Evolutionary conservation across 2,329 filamentous ascomycete species (phyloP).

Genomic region (Cercospora janseana): DNA sequence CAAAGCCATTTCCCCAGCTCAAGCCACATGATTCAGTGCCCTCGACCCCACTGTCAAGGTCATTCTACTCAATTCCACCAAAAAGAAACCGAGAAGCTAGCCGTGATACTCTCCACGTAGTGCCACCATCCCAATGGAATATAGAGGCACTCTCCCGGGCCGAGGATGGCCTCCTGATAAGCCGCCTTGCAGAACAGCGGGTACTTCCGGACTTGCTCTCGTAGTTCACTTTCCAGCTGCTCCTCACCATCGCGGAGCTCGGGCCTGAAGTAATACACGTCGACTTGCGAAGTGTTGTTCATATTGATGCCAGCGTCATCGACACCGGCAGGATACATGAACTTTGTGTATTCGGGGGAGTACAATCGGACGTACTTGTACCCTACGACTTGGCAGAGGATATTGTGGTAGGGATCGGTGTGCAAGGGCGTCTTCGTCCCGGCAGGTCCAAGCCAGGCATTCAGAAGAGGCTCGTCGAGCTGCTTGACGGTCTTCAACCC

Average conservation of each 20-base stretch:
- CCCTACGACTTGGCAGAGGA: conserved; percentile 85
- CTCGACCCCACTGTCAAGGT: neutral
- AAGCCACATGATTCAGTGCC: neutral
- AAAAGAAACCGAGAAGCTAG: conserved; percentile 93
- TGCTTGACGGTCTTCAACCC: conserved; percentile 23
- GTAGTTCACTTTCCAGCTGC: neutral
- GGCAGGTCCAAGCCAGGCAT: conserved; percentile 89
- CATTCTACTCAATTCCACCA: conserved; percentile 71
- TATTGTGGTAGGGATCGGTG: conserved; percentile 90
- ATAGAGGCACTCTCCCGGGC: conserved; percentile 79
- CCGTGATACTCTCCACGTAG: conserved; percentile 80
- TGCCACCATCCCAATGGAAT: conserved; percentile 98
- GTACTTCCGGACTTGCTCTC: conserved; percentile 36
- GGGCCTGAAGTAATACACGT: conserved; percentile 50
- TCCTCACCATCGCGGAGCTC: neutral
- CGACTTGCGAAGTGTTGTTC: conserved; percentile 82
- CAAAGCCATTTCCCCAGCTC: neutral
- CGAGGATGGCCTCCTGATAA: conserved; percentile 75
- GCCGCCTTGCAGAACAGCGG: conserved; percentile 58
- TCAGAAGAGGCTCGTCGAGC: conserved; percentile 64
- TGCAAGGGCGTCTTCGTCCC: conserved; percentile 90
- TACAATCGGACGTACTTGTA: conserved; percentile 91
- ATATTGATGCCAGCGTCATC: conserved; percentile 75
- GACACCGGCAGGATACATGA: conserved; percentile 60
- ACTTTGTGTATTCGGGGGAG: conserved; percentile 59